phyloP scores from a whole-genome alignment of 495 filamentous ascomycete species.

The Articulospora tetracladia region DNA sequence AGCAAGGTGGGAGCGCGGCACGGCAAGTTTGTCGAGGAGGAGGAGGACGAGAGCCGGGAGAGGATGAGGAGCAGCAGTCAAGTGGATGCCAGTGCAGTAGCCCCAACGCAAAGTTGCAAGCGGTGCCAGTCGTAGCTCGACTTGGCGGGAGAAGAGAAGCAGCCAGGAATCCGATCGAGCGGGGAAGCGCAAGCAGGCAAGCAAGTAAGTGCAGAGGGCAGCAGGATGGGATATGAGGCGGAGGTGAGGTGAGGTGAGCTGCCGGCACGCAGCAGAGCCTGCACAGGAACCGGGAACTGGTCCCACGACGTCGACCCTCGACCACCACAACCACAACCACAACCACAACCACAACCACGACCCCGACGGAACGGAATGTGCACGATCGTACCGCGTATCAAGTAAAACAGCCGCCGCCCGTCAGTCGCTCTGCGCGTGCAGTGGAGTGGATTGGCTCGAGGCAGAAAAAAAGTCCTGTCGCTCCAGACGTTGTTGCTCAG shows the following conservation, averaged over 20 bases:
- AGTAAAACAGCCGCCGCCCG: no score
- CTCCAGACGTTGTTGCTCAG: no score
- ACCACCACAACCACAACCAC: no score
- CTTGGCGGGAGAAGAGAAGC: neutral
- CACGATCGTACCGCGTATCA: no score
- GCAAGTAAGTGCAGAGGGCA: neutral
- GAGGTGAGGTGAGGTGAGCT: neutral
- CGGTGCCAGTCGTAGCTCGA: neutral
- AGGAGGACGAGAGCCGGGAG: neutral
- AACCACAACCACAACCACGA: no score
- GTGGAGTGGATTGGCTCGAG: no score
- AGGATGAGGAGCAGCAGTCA: slow-evolving; percentile 7
- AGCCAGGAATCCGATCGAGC: slow-evolving; percentile 8
- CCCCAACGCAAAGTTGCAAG: neutral
- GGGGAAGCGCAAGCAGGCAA: slow-evolving; percentile 1
- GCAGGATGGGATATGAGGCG: neutral
- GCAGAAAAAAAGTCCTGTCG: no score
- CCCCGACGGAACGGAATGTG: no score
- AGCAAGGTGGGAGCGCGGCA: neutral
- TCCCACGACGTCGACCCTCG: no score
- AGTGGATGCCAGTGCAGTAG: neutral
- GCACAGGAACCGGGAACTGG: neutral
- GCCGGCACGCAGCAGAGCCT: neutral
- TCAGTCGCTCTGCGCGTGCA: no score
- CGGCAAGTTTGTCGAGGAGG: neutral